Base-by-base conservation (phyloP, 495 filamentous ascomycete genomes). In the Penicillium ochrochloron region DNA sequence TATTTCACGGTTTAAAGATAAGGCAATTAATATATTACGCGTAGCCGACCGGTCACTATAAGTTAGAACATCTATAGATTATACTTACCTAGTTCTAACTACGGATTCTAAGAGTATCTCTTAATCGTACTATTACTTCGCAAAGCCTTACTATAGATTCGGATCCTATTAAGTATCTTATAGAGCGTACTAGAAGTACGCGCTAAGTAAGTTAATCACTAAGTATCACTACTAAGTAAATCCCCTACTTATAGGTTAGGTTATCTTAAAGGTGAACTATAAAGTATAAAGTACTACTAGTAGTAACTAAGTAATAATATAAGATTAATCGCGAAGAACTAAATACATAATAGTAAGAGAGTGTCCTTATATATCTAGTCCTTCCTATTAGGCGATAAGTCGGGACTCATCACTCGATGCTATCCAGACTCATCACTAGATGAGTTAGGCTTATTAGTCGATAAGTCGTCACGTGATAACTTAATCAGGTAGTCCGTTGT, bases 191-290 rank as follows among this genome's bases (percentile, higher is more conserved):
- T 33, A 33, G 31, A 33, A 33, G 31, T 33, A 7, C 31, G 31
- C 31, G 31, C 31, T 33, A 33, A 33, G 31, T 33, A 33, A 33
- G 31, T 33, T 7, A 33, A 33, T 33, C 8, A 33, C 31, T 33
- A 33, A 33, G 31, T 33, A 7, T 33, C 7, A 7, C 8, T 33
- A 33, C 31, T 33, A 33, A 33, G 31, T 33, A 7, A 33, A 33
- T 33, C 44, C 23, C 44, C n/a, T 50, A 50, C 23, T 50, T 50
- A 23, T 50, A 50, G 44, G 23, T 50, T 50, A 23, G 44, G 44
- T 50, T 50, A 23, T 50, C 44, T 50, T 50, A 50, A 50, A 50
- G 44, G 55, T 57, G 14, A 39, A 37, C 37, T 57, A n/a, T 35
- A 34, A 57, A 35, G 55, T 57, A 19, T 19, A 57, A 57, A 34